Evolutionary conservation across 305 asterid species (phyloP).

Genomic region (Fraxinus dipetala): DNA sequence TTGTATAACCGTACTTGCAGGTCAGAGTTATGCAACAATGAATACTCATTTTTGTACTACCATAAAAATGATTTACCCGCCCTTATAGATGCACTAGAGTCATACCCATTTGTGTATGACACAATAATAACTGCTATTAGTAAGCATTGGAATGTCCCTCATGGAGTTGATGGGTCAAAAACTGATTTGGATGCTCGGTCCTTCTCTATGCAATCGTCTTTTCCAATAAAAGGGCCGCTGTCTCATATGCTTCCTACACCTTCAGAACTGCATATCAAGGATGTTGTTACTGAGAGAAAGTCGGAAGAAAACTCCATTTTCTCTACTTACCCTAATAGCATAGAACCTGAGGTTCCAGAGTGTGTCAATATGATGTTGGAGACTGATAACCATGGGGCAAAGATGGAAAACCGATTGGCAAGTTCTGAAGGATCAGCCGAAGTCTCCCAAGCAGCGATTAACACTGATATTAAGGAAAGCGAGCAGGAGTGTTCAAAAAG

Average conservation of each 20-base stretch:
- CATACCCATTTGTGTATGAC: slow-evolving; percentile 39
- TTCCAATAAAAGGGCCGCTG: slow-evolving; percentile 30
- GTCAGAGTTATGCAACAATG: slow-evolving; percentile 53
- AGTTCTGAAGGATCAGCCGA: slow-evolving; percentile 78
- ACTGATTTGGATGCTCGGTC: slow-evolving; percentile 38
- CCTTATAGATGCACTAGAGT: slow-evolving; percentile 58
- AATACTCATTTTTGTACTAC: slow-evolving; percentile 50
- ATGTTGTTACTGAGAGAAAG: slow-evolving; percentile 36
- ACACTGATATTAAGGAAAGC: slow-evolving; percentile 30
- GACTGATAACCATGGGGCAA: slow-evolving; percentile 36
- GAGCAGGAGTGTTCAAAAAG: slow-evolving; percentile 29
- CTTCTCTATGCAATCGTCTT: slow-evolving; percentile 32
- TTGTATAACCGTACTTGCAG: slow-evolving; percentile 46
- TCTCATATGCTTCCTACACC: slow-evolving; percentile 25
- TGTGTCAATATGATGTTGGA: slow-evolving; percentile 29
- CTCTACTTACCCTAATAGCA: slow-evolving; percentile 32
- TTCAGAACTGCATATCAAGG: slow-evolving; percentile 30
- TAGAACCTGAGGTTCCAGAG: slow-evolving; percentile 41
- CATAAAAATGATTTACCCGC: slow-evolving; percentile 53
- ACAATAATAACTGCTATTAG: slow-evolving; percentile 29
- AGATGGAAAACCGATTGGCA: slow-evolving; percentile 49
- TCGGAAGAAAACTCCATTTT: slow-evolving; percentile 30
- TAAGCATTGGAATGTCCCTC: slow-evolving; percentile 54
- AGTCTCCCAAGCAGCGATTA: slow-evolving; percentile 53
- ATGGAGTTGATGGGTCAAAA: slow-evolving; percentile 44